Evolutionary conservation across 2,329 filamentous ascomycete species (phyloP), one percentile per base, ranked within the genome.

Genomic region (Calonectria hongkongensis): DNA sequence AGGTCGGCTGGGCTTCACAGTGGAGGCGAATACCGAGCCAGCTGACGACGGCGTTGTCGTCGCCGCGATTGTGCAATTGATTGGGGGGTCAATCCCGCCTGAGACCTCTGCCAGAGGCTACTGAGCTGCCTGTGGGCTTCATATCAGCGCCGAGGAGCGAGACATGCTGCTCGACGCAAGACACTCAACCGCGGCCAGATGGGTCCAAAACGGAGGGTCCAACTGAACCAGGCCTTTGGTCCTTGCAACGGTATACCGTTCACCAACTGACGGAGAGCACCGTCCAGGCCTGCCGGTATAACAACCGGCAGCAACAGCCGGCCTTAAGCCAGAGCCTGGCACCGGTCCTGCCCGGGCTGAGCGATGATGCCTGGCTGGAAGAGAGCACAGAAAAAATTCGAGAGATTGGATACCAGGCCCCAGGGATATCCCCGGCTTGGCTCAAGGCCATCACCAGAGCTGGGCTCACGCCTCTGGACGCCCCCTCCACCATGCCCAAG

Each of bases 281-380:
- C 63, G 62, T 63, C 62, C 25, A 64, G 63, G 47, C 51, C 62
- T 76, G 66, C 74, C 77, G 66, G 78, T 63, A 47, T 58, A 79
- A 65, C 64, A 76, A 76, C 78, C 78, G 78, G 78, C 75, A 75
- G 27, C 73, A 73, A 73, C 63, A 77, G 76, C 78, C 78, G 76
- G 77, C 60, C 71, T 73, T 73, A 78, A 78, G 70, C 75, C 75
- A 76, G 75, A 74, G 70, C 69, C 71, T 73, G 75, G 66, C 71
- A 78, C 77, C 78, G 77, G 78, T 75, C 68, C 63, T 71, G 78
- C 77, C 78, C 77, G 78, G 72, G 72, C 74, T 78, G 73, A 73
- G 70, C 66, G 71, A 80, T 60, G 71, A 80, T 70, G 74, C 73
- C 74, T 73, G 69, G 75, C 72, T 74, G 71, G 21, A 72, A 71